These are phyloP conservation scores for Zygoascus sp. DNA, from an alignment of 1,139 yeast species.

Conservation along the genomic window DNA sequence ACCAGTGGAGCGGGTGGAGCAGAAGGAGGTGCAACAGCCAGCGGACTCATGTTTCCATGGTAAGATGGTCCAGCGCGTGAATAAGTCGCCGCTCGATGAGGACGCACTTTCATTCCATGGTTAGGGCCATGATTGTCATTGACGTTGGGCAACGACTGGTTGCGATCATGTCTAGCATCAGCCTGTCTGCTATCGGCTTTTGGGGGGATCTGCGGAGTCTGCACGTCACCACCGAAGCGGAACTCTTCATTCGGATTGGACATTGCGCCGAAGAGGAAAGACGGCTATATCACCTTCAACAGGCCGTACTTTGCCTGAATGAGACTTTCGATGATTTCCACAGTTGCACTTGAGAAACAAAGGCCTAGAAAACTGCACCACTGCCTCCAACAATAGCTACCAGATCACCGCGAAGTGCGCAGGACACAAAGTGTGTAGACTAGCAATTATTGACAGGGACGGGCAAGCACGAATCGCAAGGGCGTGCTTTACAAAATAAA, in stretches of 20 bases:
- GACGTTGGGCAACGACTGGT: slow-evolving; percentile 30
- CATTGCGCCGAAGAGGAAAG: background rate
- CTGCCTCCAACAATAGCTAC: too few relatives aligned
- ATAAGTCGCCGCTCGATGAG: slow-evolving; percentile 30
- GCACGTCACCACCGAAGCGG: slow-evolving; percentile 9
- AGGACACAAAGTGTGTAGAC: too few relatives aligned
- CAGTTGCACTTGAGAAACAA: too few relatives aligned
- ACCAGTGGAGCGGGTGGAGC: slow-evolving; percentile 1
- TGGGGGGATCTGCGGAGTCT: background rate
- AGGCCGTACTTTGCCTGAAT: too few relatives aligned
- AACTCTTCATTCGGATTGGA: slow-evolving; percentile 6
- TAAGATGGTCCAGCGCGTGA: slow-evolving; percentile 18
- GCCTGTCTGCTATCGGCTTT: background rate
- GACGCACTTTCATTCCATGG: slow-evolving; percentile 17
- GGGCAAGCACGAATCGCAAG: too few relatives aligned
- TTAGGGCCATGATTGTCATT: slow-evolving; percentile 6
- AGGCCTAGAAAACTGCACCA: background rate
- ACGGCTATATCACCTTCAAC: too few relatives aligned
- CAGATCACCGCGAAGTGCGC: too few relatives aligned
- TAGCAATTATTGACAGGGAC: too few relatives aligned
- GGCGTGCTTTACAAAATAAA: too few relatives aligned
- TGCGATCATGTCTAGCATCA: slow-evolving; percentile 27
- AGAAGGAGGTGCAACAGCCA: background rate
- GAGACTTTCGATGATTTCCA: too few relatives aligned
- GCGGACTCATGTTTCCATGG: background rate